Evolutionary conservation across 2,329 filamentous ascomycete genomes (phyloP).

Genomic region (Trichoderma sp.): DNA sequence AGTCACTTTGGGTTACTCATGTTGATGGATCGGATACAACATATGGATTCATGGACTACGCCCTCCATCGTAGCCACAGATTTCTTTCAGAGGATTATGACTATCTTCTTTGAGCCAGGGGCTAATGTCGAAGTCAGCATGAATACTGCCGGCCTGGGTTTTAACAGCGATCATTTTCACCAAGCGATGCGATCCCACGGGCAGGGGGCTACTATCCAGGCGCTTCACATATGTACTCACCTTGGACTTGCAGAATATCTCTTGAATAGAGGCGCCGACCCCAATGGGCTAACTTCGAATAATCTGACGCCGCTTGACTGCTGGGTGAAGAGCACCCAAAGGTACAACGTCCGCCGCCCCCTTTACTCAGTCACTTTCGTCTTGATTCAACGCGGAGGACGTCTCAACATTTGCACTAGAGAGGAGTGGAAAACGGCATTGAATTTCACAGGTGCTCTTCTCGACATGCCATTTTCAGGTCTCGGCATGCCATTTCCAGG

Average conservation of each 20-base stretch:
- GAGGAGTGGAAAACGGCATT: neutral
- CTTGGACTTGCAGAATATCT: neutral
- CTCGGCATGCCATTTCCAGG: neutral
- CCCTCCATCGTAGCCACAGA: neutral
- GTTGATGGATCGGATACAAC: neutral
- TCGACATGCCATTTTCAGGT: neutral
- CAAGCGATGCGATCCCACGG: fast-evolving
- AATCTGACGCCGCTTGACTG: neutral
- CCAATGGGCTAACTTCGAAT: neutral
- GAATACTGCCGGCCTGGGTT: fast-evolving
- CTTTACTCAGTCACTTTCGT: too few species aligned
- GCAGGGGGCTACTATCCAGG: neutral
- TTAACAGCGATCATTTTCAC: neutral
- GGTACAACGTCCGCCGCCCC: too few species aligned
- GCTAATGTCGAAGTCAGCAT: neutral
- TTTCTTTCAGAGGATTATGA: neutral
- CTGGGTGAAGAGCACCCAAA: neutral
- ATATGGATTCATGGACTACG: neutral
- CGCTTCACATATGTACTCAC: neutral
- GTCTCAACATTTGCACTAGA: neutral
- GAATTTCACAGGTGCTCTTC: too few species aligned
- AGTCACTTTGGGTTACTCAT: neutral
- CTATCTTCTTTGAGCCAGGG: neutral
- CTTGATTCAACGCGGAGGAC: neutral
- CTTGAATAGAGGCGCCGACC: neutral